Evolutionary conservation across 805 yeast genomes (phyloP), one percentile per base, ranked within the genome.

Genomic region (Wickerhamomyces bovis): DNA sequence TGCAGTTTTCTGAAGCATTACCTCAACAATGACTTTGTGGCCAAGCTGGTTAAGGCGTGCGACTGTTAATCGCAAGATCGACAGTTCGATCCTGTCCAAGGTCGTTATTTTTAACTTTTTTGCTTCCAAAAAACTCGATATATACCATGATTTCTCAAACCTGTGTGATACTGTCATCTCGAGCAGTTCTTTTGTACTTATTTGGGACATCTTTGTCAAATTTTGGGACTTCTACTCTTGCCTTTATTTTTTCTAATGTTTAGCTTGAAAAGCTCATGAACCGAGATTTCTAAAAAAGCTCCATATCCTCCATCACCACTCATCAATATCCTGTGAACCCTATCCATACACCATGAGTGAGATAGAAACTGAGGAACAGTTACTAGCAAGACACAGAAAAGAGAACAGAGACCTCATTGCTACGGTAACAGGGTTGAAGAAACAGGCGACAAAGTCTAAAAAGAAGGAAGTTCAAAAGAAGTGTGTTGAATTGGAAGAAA

Each of bases 361-460:
- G 15, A 5, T 65, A 64, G 76, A 73, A 43, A 60, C 70, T 3
- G 68, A 67, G 58, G 85, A 80, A 21, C 76, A 73, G 39, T 46
- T 83, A 3, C 51, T 77, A 5, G 71, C 78, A 0, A 73, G 85
- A 51, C 96, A 89, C 54, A 72, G 78, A 54, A 81, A 81, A 57
- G 95, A 89, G 62, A 64, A 63, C 46, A 75, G 80, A 51, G 89
- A 88, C 47, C 68, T 88, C 49, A 70, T 77, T 19, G 83, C 85
- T 10, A 74, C 77, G 26, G 71, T 80, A 26, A 88, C 95, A 3
- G 83, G 85, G 2, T 65, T 89, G 73, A 87, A 84, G 67, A 87
- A 87, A 57, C 92, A 83, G 64, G 90, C 92, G 2, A 80, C 88
- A 16, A 86, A 88, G 60, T 83, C 89, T 42, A 85, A 82, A 43